Percentiles rank a stretch among this genome's conserved stretches.
Evolutionary conservation across 129 eudicot genomes (phyloP).

Genomic region (Flaveria trinervia): DNA sequence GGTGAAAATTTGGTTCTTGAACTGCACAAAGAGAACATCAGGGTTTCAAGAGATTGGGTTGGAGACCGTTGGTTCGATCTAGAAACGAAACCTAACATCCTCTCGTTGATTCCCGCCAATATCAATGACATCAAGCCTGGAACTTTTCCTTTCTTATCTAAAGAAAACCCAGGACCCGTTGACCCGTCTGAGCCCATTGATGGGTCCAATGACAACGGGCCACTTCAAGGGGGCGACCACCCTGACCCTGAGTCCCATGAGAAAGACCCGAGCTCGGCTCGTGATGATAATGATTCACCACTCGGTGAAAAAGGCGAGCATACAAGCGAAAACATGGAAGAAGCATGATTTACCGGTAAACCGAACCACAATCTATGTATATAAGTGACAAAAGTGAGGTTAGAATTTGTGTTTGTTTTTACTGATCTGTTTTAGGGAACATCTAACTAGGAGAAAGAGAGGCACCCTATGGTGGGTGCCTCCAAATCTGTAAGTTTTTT

Average conservation of each 20-base stretch:
- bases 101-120: slow-evolving; percentile 45
- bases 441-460: slow-evolving; percentile 34
- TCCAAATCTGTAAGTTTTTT: slow-evolving; percentile 32
- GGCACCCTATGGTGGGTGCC: slow-evolving; percentile 28
- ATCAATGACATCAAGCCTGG: slow-evolving; percentile 38
- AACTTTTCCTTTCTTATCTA: slow-evolving; percentile 33
- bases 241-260: slow-evolving; percentile 32
- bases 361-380: slow-evolving; percentile 24
- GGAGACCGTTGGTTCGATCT: slow-evolving; percentile 81
- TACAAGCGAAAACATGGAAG: slow-evolving; percentile 31
- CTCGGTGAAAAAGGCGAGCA: slow-evolving; percentile 23
- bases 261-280: slow-evolving; percentile 13
- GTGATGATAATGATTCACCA: slow-evolving; percentile 13
- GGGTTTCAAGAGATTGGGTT: slow-evolving; percentile 90
- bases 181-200: slow-evolving; percentile 39
- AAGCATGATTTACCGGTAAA: slow-evolving; percentile 14
- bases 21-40: slow-evolving; percentile 50
- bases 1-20: slow-evolving; percentile 67
- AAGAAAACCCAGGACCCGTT: slow-evolving; percentile 31
- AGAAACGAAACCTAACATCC: slow-evolving; percentile 54
- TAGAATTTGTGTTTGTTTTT: slow-evolving; percentile 38
- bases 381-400: slow-evolving; percentile 39
- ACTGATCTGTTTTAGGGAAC: slow-evolving; percentile 39
- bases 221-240: not conserved
- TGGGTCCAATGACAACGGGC: slow-evolving; percentile 23